These are phyloP conservation scores for Jaltomata sinuosa DNA, from an alignment of 257 asterid genomes.

Conservation along the genomic window DNA sequence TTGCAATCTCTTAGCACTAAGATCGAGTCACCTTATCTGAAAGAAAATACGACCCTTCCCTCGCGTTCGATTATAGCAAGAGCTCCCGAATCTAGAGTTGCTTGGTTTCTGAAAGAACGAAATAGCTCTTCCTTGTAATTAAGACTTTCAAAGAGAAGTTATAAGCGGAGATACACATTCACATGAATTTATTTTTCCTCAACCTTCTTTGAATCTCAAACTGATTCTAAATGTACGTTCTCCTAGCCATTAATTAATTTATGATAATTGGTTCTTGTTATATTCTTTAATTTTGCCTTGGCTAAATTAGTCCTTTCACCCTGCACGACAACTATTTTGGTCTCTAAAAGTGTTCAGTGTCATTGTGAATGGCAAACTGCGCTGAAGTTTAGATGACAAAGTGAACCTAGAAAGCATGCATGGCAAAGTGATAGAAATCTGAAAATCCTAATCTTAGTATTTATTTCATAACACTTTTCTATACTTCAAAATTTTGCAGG, in stretches of 20 bases:
- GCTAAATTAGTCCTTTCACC: background rate
- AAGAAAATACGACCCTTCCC: background rate
- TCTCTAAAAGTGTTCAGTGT: background rate
- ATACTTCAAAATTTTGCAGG: conserved; percentile 3
- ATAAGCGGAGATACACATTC: background rate
- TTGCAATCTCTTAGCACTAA: background rate
- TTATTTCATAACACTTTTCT: background rate
- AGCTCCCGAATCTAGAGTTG: no score
- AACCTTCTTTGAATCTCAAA: background rate
- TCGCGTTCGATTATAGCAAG: no score
- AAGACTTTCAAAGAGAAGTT: background rate
- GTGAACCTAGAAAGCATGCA: background rate
- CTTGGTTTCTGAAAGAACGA: background rate
- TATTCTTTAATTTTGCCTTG: background rate
- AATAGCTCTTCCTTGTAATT: background rate
- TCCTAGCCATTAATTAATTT: background rate
- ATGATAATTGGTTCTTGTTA: no score
- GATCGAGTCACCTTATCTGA: background rate
- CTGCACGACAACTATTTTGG: background rate
- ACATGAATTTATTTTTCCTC: background rate
- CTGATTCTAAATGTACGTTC: background rate
- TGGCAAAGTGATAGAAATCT: background rate
- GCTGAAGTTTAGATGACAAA: background rate
- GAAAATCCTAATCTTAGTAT: background rate
- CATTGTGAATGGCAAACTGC: background rate